Base-by-base conservation (phyloP, 768 basidiomycete species). In the Kwoniella sp. region DNA sequence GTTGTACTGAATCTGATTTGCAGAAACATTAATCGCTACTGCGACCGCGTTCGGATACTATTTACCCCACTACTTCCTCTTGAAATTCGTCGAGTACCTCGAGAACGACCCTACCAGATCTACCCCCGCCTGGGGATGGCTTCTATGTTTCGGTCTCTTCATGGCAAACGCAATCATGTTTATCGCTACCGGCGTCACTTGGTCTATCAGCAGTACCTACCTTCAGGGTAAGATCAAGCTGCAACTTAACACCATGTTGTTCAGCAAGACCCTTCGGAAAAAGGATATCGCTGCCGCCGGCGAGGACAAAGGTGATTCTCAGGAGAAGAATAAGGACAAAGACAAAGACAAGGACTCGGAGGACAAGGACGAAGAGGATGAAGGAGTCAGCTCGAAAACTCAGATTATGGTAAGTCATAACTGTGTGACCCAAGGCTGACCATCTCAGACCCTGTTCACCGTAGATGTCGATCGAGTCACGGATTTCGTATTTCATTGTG, bases 391-490 rank as follows among this genome's bases (percentile, higher is more conserved):
- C 26, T 84, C 83, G 60, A 86, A 86, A 71, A 82, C 83, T n/a
- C 85, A 95, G 81, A 87, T 96, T 71, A 93, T 95, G 92, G 74
- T 74, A 25, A 44, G 74, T 66, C 26, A 30, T 3, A 2, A 44
- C 30, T 17, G 8, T 36, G 10, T 60, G 37, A 2, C n/a, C 13
- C 12, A 63, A 0, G 25, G 33, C 44, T 55, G 63, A 65, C 54
- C 15, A 51, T 27, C n/a, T 6, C 24, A 76, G 74, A 94, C 90
- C 1, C 85, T 95, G 27, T 93, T 95, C 90, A 94, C 92, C 6
- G 92, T 91, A 5, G 92, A 96, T 69, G 91, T 93, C 27, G 91
- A 94, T 77, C 85, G 92, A 58, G 88, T 94, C 65, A 87, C 88
- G 77, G 90, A 94, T 55, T 90, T 94, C 72, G 75, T 77, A 25